A percentile compares a stretch with the other conserved stretches of the same genome.
phyloP scores from a whole-genome alignment of 805 yeast genomes.

The Metschnikowia lunata region DNA sequence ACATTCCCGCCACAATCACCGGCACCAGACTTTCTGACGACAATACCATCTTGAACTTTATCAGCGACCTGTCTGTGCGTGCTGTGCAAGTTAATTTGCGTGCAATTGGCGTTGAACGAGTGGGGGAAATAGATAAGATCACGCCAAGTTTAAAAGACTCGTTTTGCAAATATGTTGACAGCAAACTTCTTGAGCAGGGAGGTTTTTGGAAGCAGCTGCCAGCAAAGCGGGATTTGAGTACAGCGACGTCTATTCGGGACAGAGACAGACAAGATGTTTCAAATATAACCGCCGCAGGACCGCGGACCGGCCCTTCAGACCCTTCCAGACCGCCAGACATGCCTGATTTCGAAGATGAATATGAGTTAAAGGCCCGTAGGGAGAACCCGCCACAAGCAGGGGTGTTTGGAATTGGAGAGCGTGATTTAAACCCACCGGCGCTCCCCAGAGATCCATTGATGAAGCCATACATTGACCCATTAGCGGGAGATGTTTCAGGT shows the following conservation, averaged over 20 bases:
- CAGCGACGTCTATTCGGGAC: no score
- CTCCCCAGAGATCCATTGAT: slow-evolving; percentile 39
- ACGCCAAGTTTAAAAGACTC: neutral
- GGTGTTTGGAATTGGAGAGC: slow-evolving; percentile 41
- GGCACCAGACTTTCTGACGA: slow-evolving; percentile 5
- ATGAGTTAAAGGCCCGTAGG: slow-evolving; percentile 27
- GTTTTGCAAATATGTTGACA: neutral
- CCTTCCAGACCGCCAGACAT: slow-evolving; percentile 31
- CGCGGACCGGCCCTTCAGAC: neutral
- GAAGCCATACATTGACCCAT: slow-evolving; percentile 43
- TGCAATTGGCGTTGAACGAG: slow-evolving; percentile 2
- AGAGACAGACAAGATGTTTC: no score
- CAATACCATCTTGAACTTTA: slow-evolving; percentile 2
- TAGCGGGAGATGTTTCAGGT: slow-evolving; percentile 18
- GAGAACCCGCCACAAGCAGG: slow-evolving; percentile 1
- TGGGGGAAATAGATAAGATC: neutral
- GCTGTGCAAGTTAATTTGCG: slow-evolving; percentile 2
- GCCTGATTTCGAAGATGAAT: slow-evolving; percentile 55
- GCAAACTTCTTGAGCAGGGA: slow-evolving; percentile 1
- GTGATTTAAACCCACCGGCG: slow-evolving; percentile 48
- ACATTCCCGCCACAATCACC: neutral
- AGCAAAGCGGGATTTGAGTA: neutral
- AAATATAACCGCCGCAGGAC: no score
- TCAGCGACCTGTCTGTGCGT: slow-evolving; percentile 2
- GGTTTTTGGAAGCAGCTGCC: slow-evolving; percentile 1